Conservation (phyloP, 768 basidiomycete genomes). For the Macrolepiota fuliginosa region DNA sequence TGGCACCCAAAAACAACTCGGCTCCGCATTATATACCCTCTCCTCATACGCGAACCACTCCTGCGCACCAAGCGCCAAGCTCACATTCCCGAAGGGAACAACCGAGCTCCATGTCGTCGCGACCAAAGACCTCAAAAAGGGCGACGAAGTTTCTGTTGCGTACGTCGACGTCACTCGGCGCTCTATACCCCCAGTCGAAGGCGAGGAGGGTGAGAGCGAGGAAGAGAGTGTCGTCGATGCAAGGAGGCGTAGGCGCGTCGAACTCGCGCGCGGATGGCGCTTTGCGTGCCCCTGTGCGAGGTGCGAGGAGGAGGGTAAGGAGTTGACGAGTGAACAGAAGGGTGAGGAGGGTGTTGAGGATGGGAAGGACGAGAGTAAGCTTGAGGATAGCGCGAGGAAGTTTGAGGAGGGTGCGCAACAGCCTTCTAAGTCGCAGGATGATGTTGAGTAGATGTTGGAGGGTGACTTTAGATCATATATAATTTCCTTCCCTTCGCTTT, state of each 20-base stretch:
- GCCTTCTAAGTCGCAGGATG: background rate
- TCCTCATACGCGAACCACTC: conserved; percentile 80
- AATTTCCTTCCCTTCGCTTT: background rate
- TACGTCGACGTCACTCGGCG: conserved; percentile 68
- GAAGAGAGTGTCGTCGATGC: conserved; percentile 54
- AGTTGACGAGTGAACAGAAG: conserved; percentile 30
- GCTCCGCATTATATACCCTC: conserved; percentile 70
- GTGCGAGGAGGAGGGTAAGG: conserved; percentile 55
- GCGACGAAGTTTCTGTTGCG: conserved; percentile 74
- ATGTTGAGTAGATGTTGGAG: background rate
- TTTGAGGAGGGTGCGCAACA: conserved; percentile 18
- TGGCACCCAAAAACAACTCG: conserved; percentile 75
- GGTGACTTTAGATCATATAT: background rate
- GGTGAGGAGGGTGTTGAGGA: conserved; percentile 28
- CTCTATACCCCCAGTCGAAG: background rate
- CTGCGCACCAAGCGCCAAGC: conserved; percentile 64
- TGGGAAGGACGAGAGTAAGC: conserved; percentile 50
- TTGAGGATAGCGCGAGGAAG: conserved; percentile 32
- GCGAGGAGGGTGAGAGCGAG: conserved; percentile 8
- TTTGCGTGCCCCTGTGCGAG: conserved; percentile 74
- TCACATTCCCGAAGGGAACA: conserved; percentile 64
- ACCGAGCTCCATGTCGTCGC: conserved; percentile 72
- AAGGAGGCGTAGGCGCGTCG: conserved; percentile 62
- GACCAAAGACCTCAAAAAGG: conserved; percentile 61
- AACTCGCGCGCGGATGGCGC: conserved; percentile 79